These are phyloP conservation scores for Aspergillus sp. DNA, from an alignment of 2,329 filamentous ascomycete genomes.

Conservation along the genomic window DNA sequence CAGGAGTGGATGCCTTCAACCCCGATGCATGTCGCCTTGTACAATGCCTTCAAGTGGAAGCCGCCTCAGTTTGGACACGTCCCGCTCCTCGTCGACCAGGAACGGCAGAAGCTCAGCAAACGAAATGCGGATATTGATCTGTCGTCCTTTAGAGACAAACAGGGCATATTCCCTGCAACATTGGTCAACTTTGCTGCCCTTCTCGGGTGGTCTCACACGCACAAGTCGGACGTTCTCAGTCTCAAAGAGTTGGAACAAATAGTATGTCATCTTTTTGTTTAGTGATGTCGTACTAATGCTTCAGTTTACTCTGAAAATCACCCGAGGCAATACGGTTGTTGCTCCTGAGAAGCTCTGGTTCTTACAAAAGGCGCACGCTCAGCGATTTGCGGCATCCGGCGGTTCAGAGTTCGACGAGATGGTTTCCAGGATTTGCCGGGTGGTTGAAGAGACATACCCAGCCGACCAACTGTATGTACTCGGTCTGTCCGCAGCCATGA, in stretches of 20 bases:
- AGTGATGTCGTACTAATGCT: constrained; percentile 13
- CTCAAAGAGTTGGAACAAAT: constrained; percentile 61
- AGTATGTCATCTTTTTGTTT: constrained; percentile 35
- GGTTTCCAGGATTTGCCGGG: constrained; percentile 25
- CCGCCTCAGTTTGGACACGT: constrained; percentile 72
- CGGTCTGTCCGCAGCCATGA: not conserved
- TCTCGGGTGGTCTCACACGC: constrained; percentile 68
- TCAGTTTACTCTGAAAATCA: constrained; percentile 78
- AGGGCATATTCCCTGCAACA: constrained; percentile 54
- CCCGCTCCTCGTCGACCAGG: constrained; percentile 59
- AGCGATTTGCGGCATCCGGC: constrained; percentile 37
- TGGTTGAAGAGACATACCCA: constrained; percentile 15
- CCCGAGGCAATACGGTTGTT: constrained; percentile 79
- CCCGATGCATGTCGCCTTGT: constrained; percentile 65
- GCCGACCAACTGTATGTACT: constrained; percentile 21
- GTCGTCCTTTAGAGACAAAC: constrained; percentile 44
- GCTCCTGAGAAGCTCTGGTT: constrained; percentile 69
- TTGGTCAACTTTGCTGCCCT: constrained; percentile 76
- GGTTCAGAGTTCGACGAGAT: constrained; percentile 35
- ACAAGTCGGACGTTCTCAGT: constrained; percentile 60
- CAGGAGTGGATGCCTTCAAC: constrained; percentile 95
- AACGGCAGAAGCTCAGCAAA: constrained; percentile 78
- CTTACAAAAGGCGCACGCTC: constrained; percentile 64
- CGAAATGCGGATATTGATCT: constrained; percentile 61
- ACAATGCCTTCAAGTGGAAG: constrained; percentile 66